A percentile compares a stretch with the other conserved stretches of the same genome.
These are phyloP conservation scores for Microbotryum intermedium DNA, from an alignment of 1,284 basidiomycete species.

Conservation along the genomic window DNA sequence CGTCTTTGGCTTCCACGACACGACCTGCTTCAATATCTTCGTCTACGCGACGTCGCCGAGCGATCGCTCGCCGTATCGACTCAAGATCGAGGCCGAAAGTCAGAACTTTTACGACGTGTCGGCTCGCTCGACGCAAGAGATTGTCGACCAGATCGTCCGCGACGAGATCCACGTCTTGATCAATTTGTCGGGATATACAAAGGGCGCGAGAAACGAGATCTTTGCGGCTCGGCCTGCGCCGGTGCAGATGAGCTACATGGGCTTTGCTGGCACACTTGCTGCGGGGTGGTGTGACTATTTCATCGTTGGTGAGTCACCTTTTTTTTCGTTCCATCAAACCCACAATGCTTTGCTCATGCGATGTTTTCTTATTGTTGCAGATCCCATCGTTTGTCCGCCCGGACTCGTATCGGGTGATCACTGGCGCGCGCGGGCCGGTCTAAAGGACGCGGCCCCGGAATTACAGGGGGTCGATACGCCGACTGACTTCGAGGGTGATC, in stretches of 20 bases:
- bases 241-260: constrained; percentile 54
- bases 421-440: constrained; percentile 37
- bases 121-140: constrained; percentile 43
- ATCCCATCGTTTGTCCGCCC: constrained; percentile 49
- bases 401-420: constrained; percentile 43
- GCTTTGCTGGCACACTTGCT: constrained; percentile 52
- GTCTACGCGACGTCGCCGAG: constrained; percentile 52
- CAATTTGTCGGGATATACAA: constrained; percentile 49
- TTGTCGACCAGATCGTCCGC: constrained; percentile 45
- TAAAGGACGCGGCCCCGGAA: constrained; percentile 1
- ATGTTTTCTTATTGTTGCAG: constrained; percentile 34
- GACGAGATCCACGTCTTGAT: constrained; percentile 50
- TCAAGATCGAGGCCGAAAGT: constrained; percentile 48
- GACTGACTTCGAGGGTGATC: constrained; percentile 44
- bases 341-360: neutral
- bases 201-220: constrained; percentile 55
- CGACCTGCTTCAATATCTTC: constrained; percentile 46
- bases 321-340: neutral
- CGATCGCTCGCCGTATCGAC: constrained; percentile 50
- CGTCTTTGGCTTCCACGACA: constrained; percentile 51
- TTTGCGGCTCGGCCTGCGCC: constrained; percentile 54
- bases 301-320: constrained; percentile 37
- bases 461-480: constrained; percentile 7
- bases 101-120: constrained; percentile 51
- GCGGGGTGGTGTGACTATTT: constrained; percentile 58